Percentiles rank a stretch among this genome's conserved stretches.
Conservation (phyloP, 768 basidiomycete species). For the Hortiboletus campestris region DNA sequence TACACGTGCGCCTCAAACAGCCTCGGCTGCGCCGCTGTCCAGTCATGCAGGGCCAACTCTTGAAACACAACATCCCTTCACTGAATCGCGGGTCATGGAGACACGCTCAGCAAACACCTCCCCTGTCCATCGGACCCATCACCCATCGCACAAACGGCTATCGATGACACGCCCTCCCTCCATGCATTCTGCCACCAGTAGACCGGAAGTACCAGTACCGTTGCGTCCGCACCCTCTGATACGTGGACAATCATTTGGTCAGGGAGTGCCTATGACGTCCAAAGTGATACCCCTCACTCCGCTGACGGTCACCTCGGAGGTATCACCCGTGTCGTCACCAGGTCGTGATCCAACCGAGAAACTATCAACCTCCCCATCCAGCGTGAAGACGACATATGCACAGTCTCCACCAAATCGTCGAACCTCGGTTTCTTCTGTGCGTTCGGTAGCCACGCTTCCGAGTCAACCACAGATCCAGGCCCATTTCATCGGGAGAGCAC, state of each 20-base stretch:
- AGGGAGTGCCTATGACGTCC: conserved; percentile 30
- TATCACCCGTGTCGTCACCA: conserved; percentile 44
- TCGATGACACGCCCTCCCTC: conserved; percentile 60
- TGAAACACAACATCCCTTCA: conserved; percentile 16
- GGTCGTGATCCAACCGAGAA: conserved; percentile 22
- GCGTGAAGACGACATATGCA: conserved; percentile 36
- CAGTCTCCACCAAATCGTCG: conserved; percentile 40
- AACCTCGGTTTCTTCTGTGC: conserved; percentile 57
- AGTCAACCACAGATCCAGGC: conserved; percentile 33
- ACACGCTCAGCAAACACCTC: conserved; percentile 42
- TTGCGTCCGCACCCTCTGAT: conserved; percentile 76
- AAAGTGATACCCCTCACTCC: conserved; percentile 56
- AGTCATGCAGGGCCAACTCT: conserved; percentile 10
- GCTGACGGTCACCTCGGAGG: conserved; percentile 56
- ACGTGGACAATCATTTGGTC: conserved; percentile 67
- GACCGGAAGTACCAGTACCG: conserved; percentile 31
- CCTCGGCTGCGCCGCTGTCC: conserved; percentile 13
- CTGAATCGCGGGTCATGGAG: conserved; percentile 23
- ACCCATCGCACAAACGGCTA: conserved; percentile 37
- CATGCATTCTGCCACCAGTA: conserved; percentile 50
- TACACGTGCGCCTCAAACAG: conserved; percentile 17
- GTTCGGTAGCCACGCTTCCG: conserved; percentile 60
- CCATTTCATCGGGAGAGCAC: conserved; percentile 31
- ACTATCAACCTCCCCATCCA: conserved; percentile 36
- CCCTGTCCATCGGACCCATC: conserved; percentile 37